Percentiles rank a stretch among this genome's conserved stretches.
Conservation (phyloP, 768 basidiomycete species). For the Pleurotus salmoneostramineus region DNA sequence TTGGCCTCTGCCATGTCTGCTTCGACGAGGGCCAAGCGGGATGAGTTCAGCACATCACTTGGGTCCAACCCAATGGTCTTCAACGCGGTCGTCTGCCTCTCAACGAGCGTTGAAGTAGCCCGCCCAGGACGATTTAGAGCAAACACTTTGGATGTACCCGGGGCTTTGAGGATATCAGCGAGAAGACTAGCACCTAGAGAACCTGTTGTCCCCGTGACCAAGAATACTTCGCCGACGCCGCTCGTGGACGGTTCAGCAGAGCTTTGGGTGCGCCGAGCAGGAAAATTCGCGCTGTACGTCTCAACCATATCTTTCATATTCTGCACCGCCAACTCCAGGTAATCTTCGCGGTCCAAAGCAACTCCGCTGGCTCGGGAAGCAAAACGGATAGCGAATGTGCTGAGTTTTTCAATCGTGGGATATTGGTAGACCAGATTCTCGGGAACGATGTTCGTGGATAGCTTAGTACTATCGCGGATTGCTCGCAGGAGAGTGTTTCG, state of each 20-base stretch:
- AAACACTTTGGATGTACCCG: background rate
- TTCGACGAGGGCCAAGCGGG: background rate
- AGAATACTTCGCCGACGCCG: background rate
- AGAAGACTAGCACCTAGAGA: constrained; percentile 6
- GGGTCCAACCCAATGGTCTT: background rate
- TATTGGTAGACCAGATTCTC: constrained; percentile 7
- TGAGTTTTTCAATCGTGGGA: background rate
- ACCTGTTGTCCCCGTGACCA: constrained; percentile 9
- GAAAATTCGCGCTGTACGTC: constrained; percentile 8
- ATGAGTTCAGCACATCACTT: background rate
- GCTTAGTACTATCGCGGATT: background rate
- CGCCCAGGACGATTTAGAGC: background rate
- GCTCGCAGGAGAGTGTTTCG: constrained; percentile 2
- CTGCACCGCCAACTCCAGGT: background rate
- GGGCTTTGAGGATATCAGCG: background rate
- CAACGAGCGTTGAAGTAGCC: background rate
- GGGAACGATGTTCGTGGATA: constrained; percentile 12
- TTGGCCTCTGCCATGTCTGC: background rate
- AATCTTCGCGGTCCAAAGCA: too few species aligned
- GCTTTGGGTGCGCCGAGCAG: background rate
- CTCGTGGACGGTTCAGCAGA: background rate
- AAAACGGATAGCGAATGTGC: background rate
- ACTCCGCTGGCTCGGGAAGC: background rate
- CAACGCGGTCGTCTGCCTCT: constrained; percentile 1
- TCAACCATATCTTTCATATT: constrained; percentile 15